These are phyloP conservation scores for Cercospora sp. DNA, from an alignment of 2,329 filamentous ascomycete species.

Conservation along the genomic window DNA sequence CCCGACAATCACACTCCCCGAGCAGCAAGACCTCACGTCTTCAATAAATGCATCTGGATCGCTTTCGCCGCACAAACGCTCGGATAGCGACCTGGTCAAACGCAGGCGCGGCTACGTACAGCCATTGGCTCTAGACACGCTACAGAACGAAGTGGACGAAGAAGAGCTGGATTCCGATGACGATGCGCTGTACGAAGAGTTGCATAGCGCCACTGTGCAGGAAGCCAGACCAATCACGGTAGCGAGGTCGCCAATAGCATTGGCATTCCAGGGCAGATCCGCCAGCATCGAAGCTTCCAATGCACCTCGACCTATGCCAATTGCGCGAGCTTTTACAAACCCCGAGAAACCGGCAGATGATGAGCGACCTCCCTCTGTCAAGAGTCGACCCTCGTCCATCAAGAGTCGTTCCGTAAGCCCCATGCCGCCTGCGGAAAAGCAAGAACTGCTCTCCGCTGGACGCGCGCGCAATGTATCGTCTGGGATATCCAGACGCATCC, in stretches of 20 bases:
- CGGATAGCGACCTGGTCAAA: constrained; percentile 37
- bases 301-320: constrained; percentile 31
- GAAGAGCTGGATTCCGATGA: constrained; percentile 66
- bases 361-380: background rate
- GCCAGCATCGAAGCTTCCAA: constrained; percentile 28
- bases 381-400: background rate
- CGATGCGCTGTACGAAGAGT: constrained; percentile 64
- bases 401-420: background rate
- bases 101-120: constrained; percentile 45
- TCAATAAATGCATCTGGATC: background rate
- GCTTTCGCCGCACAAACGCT: background rate
- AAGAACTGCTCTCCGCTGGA: constrained; percentile 38
- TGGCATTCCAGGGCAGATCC: constrained; percentile 39
- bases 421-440: constrained; percentile 19
- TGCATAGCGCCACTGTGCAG: constrained; percentile 77
- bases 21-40: background rate
- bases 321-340: constrained; percentile 24
- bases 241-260: constrained; percentile 67
- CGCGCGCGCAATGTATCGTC: constrained; percentile 78
- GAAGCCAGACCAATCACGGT: constrained; percentile 79
- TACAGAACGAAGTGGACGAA: constrained; percentile 46
- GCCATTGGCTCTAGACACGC: constrained; percentile 41
- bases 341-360: constrained; percentile 12
- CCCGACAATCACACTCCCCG: background rate
- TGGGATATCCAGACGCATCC: constrained; percentile 91